Evolutionary conservation across 2,329 filamentous ascomycete genomes (phyloP), one percentile per base, ranked within the genome.

Genomic region (Alternaria atra): DNA sequence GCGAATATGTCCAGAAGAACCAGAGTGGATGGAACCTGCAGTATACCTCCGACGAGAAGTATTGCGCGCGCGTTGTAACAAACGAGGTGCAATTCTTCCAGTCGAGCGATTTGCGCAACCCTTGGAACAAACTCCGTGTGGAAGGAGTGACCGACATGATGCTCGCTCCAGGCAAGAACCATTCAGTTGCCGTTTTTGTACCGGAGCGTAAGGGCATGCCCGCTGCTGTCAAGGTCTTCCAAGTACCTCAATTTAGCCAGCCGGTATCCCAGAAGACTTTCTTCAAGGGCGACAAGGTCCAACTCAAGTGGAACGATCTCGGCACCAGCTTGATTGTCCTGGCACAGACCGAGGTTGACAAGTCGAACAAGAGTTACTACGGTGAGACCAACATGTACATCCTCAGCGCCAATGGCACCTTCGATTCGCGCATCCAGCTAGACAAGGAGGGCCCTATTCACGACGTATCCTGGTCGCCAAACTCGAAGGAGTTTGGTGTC

Each of bases 61-160:
- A 92, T 80, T 98, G 94, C 79, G 95, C 94, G 68, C 93, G 95
- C 69, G 86, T 90, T 65, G 94, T 98, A 73, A 97, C 92, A 80
- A 99, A 99, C 79, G 94, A 98, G 84, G 92, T 99, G 58, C 95
- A 98, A 74, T 97, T 99, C 80, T 98, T 94, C 84, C 87, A 97
- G 81, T 95, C 92, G 78, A 86, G 90, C 68, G 90, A 98, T 77
- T 84, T 98, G 75, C 84, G 86, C 69, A 94, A 89, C 48, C 92
- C 97, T 64, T 97, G 94, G 93, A 97, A 97, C 81, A 97, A 97
- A 85, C 85, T 99, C 78, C 90, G 91, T 66, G 92, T 93, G 53
- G 95, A 99, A 82, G 94, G 94, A 60, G 92, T 97, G 58, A 81
- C 89, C 44, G 92, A 95, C 79, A 98, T 97, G 83, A 91, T 93